These are phyloP conservation scores for Suillus hirtellus DNA, from an alignment of 768 basidiomycete genomes.

Conservation along the genomic window DNA sequence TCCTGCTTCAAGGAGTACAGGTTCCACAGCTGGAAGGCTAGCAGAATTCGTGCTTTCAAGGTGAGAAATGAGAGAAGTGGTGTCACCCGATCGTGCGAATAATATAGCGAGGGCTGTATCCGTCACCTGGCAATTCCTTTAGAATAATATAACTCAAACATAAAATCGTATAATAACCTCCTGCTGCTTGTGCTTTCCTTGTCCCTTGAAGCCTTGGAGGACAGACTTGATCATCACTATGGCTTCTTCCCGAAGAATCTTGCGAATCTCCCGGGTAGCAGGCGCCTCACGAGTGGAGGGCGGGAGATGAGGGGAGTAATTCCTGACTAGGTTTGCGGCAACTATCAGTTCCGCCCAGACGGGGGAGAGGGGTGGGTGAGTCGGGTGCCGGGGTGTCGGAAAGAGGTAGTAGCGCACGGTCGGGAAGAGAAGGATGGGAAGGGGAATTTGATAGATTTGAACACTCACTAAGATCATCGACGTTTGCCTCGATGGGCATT, in stretches of 20 bases:
- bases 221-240: conserved; percentile 74
- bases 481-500: conserved; percentile 65
- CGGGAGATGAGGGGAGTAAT: conserved; percentile 85
- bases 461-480: conserved; percentile 87
- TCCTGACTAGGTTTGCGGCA: conserved; percentile 85
- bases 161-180: conserved; percentile 59
- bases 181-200: conserved; percentile 52
- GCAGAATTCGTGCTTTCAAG: not conserved
- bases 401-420: conserved; percentile 23
- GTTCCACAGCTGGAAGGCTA: conserved; percentile 3
- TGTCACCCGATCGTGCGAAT: conserved; percentile 27
- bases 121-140: conserved; percentile 64
- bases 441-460: conserved; percentile 19
- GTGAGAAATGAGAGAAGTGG: conserved; percentile 19
- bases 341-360: conserved; percentile 74
- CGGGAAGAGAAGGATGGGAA: conserved; percentile 23
- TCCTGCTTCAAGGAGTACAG: not conserved
- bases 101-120: conserved; percentile 31
- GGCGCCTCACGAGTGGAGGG: conserved; percentile 50
- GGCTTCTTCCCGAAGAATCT: conserved; percentile 63
- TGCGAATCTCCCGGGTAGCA: conserved; percentile 66
- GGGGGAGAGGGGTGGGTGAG: conserved; percentile 30
- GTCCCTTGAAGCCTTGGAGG: conserved; percentile 66
- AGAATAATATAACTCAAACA: conserved; percentile 59
- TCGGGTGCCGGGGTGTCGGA: conserved; percentile 30